phyloP scores from a whole-genome alignment of 805 yeast genomes.

The Teunomyces tritomae region DNA sequence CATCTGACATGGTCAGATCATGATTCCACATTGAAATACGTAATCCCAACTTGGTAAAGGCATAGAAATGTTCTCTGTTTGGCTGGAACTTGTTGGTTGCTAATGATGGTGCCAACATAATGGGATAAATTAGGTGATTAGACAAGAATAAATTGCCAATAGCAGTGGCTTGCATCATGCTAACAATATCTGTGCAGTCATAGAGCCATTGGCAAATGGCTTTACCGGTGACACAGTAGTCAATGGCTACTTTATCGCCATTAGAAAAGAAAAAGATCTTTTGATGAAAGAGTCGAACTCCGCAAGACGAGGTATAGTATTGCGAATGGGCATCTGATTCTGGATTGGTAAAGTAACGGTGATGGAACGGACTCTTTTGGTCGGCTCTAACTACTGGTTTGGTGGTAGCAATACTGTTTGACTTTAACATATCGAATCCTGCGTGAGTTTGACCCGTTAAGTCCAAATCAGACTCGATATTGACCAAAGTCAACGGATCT shows the following conservation, averaged over 20 bases:
- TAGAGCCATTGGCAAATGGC: conserved; percentile 82
- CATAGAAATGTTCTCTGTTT: not conserved
- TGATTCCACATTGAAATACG: not conserved
- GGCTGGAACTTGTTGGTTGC: conserved; percentile 10
- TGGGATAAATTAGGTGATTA: conserved; percentile 46
- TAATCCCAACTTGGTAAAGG: not conserved
- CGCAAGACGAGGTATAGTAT: conserved; percentile 66
- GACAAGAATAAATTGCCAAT: conserved; percentile 51
- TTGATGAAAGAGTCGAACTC: conserved; percentile 57
- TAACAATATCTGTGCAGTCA: conserved; percentile 80
- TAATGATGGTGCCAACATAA: conserved; percentile 34
- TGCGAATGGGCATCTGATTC: conserved; percentile 81
- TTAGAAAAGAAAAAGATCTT: conserved; percentile 27
- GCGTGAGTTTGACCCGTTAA: not conserved
- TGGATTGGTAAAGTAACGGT: conserved; percentile 80
- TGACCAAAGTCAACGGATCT: conserved; percentile 28
- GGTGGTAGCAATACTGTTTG: not conserved
- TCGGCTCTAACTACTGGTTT: not conserved
- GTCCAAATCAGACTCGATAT: not conserved
- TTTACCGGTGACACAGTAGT: conserved; percentile 67
- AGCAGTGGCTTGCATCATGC: conserved; percentile 49
- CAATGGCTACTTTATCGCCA: conserved; percentile 19
- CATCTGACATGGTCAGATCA: not conserved
- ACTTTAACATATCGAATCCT: not conserved
- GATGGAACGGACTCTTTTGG: conserved; percentile 63